These are phyloP conservation scores for Podaxis rugospora DNA, from an alignment of 768 basidiomycete species.

Conservation along the genomic window DNA sequence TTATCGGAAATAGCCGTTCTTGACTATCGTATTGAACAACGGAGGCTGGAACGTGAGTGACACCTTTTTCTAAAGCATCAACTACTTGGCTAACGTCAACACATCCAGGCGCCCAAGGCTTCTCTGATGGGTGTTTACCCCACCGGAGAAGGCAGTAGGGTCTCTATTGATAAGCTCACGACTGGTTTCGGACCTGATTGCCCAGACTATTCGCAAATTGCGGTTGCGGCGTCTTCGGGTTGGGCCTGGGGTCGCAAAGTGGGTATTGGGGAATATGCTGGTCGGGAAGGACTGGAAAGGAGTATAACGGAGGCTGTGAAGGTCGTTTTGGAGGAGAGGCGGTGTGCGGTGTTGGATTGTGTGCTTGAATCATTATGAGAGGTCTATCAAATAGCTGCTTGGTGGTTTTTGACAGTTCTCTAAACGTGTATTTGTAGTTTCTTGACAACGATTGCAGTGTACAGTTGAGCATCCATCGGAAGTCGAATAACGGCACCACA, in stretches of 20 bases:
- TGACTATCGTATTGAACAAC: conserved; percentile 69
- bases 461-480: too few relatives aligned
- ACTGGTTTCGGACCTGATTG: conserved; percentile 60
- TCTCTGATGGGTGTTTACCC: conserved; percentile 69
- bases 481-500: background rate
- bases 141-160: conserved; percentile 43
- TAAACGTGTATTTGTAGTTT: too few relatives aligned
- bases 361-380: conserved; percentile 30
- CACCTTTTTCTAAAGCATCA: background rate
- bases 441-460: too few relatives aligned
- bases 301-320: conserved; percentile 45
- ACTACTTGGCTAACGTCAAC: background rate
- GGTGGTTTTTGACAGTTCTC: background rate
- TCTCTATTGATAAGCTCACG: conserved; percentile 44
- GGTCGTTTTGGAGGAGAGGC: conserved; percentile 50
- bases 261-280: conserved; percentile 10
- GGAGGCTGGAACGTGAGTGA: conserved; percentile 57
- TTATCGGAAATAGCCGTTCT: conserved; percentile 46
- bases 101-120: conserved; percentile 46
- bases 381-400: background rate
- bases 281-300: conserved; percentile 25
- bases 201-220: conserved; percentile 60
- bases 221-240: conserved; percentile 62
- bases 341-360: conserved; percentile 67
- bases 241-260: conserved; percentile 38